phyloP scores from a whole-genome alignment of 306 rosid species.

The Gastrolobium bilobum region DNA sequence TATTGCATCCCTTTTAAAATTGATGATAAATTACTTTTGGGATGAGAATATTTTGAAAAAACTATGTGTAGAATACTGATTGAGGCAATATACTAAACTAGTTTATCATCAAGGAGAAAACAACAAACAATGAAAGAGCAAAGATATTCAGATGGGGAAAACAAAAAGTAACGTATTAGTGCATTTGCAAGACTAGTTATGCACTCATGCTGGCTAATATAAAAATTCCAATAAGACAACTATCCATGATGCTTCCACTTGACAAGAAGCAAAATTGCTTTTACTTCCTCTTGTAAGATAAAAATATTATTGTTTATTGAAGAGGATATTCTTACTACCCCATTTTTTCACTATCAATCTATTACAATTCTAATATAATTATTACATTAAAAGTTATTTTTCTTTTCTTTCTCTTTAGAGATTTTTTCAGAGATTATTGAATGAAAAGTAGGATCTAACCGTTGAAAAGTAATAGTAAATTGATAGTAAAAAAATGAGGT shows the following conservation, averaged over 20 bases:
- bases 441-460: too few species aligned
- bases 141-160: neutral
- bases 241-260: slow-evolving; percentile 31
- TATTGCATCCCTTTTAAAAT: slow-evolving; percentile 6
- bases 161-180: neutral
- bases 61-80: neutral
- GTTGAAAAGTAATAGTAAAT: too few species aligned
- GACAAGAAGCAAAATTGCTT: slow-evolving; percentile 20
- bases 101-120: slow-evolving; percentile 3
- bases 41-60: slow-evolving; percentile 14
- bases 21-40: neutral
- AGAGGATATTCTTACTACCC: too few species aligned
- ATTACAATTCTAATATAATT: too few species aligned
- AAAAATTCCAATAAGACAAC: neutral
- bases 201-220: neutral
- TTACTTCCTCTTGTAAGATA: neutral
- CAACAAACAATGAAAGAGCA: neutral
- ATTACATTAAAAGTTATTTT: too few species aligned
- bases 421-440: too few species aligned
- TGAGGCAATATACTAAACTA: neutral
- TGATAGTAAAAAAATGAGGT: too few species aligned
- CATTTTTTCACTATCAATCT: too few species aligned
- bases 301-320: too few species aligned
- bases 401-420: too few species aligned
- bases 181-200: neutral